Base-by-base conservation (phyloP, 352 stramenopile species). In the Aphanomyces astaci region DNA sequence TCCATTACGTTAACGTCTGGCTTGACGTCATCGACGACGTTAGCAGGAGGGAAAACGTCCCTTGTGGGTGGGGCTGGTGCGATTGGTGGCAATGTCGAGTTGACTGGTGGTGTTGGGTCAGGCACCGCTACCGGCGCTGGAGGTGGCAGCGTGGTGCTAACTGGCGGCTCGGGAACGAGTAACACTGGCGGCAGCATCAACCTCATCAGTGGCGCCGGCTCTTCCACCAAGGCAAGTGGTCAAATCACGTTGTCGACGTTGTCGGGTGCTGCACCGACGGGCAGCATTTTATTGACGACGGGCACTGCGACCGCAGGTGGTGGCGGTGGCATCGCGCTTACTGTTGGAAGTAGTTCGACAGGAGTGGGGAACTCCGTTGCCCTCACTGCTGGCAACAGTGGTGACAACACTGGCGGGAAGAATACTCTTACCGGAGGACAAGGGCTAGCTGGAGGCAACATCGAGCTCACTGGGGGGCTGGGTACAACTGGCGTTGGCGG, bases 41-140 rank as follows among this genome's bases (percentile, higher is more conserved):
- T 15, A 4, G 30, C 31, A 17, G 60, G 60, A 4, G 60, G 60
- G n/a, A 66, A 66, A 32, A 66, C 60, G 9, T 59, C 60, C 7
- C 22, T 66, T 2, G 17, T 66, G 32, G 60, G 60, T 33, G 60
- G 60, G 32, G 60, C 45, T 19, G 60, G 60, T 56, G 10, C 40
- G 9, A 31, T 66, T 19, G 60, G 60, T 39, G 60, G 60, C 36
- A 63, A 65, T 4, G 70, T 89, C 45, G 46, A 69, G 17, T 73
- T 89, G 10, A 77, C 73, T 25, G 86, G 75, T 59, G 81, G 81
- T 22, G 63, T 54, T 22, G 78, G 76, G 52, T 60, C 56, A 28
- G n/a, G 19, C 22, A 55, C 51, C 28, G 36, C 36, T 15, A 77
- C 72, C 17, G 69, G 73, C 11, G n/a, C 40, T 53, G 60, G 33